A percentile compares a stretch with the other conserved stretches of the same genome.
Evolutionary conservation across 495 filamentous ascomycete genomes (phyloP).

Genomic region (Evansstolkia leycettana): DNA sequence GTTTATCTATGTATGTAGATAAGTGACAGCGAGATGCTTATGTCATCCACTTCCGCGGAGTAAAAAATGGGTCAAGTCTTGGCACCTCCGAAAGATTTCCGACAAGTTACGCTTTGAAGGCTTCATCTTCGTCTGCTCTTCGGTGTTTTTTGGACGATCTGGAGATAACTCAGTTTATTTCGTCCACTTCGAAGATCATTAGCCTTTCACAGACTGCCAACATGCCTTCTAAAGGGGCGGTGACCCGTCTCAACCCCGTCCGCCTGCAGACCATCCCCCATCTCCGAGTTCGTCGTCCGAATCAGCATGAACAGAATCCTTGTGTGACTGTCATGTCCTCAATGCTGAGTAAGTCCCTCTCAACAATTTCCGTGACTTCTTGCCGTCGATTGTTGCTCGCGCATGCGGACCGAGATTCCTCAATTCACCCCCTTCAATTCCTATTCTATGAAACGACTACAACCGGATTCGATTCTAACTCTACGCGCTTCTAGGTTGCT

Average conservation of each 20-base stretch:
- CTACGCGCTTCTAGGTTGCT: slow-evolving; percentile 53
- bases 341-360: slow-evolving; percentile 52
- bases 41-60: slow-evolving; percentile 33
- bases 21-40: slow-evolving; percentile 7
- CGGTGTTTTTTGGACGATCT: too few relatives aligned
- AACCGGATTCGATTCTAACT: too few relatives aligned
- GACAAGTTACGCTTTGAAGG: slow-evolving; percentile 2
- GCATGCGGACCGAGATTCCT: too few relatives aligned
- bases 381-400: too few relatives aligned
- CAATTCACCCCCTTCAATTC: too few relatives aligned
- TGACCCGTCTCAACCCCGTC: slow-evolving; percentile 46
- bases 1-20: background rate
- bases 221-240: slow-evolving; percentile 40
- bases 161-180: too few relatives aligned
- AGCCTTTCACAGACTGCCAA: slow-evolving; percentile 8
- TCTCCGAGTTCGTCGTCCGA: slow-evolving; percentile 74
- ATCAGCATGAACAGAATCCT: slow-evolving; percentile 61
- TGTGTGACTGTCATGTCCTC: slow-evolving; percentile 78
- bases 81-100: slow-evolving; percentile 11
- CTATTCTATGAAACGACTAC: too few relatives aligned
- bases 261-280: slow-evolving; percentile 78
- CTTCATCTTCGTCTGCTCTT: too few relatives aligned
- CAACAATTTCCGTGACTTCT: background rate
- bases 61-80: slow-evolving; percentile 11
- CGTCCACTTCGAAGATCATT: slow-evolving; percentile 20